These are phyloP conservation scores for Cydonia oblonga DNA, from an alignment of 331 rosid species.

Conservation along the genomic window DNA sequence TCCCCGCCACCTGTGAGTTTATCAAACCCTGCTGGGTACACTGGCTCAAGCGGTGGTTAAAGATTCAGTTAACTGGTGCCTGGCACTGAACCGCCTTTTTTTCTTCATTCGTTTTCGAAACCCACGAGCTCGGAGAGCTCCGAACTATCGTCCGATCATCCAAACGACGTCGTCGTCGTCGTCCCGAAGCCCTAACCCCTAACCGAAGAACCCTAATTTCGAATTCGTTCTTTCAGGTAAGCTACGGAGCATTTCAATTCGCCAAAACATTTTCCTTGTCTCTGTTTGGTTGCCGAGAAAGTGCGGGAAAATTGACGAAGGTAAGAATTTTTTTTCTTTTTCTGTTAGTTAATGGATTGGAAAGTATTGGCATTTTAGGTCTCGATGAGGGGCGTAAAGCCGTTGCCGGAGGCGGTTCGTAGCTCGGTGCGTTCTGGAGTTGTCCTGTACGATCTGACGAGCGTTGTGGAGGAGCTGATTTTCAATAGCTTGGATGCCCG, in stretches of 20 bases:
- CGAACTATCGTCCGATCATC: neutral
- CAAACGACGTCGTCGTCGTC: constrained; percentile 2
- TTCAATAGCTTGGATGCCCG: constrained; percentile 75
- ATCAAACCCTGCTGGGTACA: neutral
- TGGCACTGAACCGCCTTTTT: neutral
- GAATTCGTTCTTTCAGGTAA: neutral
- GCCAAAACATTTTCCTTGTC: neutral
- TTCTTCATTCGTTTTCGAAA: neutral
- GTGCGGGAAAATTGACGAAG: neutral
- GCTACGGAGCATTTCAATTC: neutral
- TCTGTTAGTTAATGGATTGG: neutral
- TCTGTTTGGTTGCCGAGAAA: neutral
- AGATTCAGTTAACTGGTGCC: neutral
- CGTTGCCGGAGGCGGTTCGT: constrained; percentile 45
- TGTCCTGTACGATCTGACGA: constrained; percentile 48
- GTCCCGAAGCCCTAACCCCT: neutral
- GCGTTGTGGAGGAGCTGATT: constrained; percentile 81
- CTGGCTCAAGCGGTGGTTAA: neutral
- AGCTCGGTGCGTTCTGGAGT: constrained; percentile 65
- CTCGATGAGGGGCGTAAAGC: constrained; percentile 46
- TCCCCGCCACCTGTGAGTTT: neutral
- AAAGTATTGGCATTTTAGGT: neutral
- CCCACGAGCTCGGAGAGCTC: neutral
- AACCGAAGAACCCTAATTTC: neutral
- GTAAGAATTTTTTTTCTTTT: neutral